Conservation (phyloP, 2,329 filamentous ascomycete genomes). For the Neoarthrinium moseri region DNA sequence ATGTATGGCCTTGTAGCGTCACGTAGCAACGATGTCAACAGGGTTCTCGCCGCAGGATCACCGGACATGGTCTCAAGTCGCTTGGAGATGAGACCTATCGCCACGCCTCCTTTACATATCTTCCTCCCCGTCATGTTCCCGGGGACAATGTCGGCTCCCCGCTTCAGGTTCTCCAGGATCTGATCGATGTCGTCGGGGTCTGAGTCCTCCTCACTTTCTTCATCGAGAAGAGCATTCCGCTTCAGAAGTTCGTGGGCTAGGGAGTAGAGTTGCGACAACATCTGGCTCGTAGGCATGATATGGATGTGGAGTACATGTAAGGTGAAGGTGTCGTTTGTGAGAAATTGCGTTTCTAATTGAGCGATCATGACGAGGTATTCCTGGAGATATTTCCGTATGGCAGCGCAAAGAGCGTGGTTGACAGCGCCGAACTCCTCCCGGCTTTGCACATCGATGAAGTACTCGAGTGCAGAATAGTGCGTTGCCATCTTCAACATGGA, state of each 20-base stretch:
- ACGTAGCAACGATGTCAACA: conserved; percentile 78
- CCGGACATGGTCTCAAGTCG: conserved; percentile 88
- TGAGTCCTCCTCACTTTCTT: conserved; percentile 69
- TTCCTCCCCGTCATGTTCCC: conserved; percentile 83
- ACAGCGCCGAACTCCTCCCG: conserved; percentile 90
- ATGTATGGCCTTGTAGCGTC: conserved; percentile 95
- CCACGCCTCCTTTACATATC: conserved; percentile 93
- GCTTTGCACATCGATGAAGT: conserved; percentile 93
- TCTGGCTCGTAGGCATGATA: conserved; percentile 84
- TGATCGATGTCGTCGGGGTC: conserved; percentile 86
- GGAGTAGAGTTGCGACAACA: conserved; percentile 86
- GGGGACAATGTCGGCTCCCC: conserved; percentile 78
- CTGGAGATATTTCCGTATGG: conserved; percentile 85
- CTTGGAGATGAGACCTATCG: conserved; percentile 83
- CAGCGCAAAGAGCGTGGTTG: conserved; percentile 94
- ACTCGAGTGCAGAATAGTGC: conserved; percentile 86
- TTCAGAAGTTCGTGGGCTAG: conserved; percentile 85
- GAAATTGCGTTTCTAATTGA: conserved; percentile 88
- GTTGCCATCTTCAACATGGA: conserved; percentile 94
- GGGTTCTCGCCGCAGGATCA: conserved; percentile 79
- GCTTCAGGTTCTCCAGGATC: conserved; percentile 84
- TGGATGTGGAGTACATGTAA: conserved; percentile 91
- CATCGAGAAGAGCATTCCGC: conserved; percentile 83
- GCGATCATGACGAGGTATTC: conserved; percentile 93
- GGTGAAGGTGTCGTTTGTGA: conserved; percentile 87